Conservation (phyloP, 1,284 basidiomycete species). For the Papiliotrema nemorosa region DNA sequence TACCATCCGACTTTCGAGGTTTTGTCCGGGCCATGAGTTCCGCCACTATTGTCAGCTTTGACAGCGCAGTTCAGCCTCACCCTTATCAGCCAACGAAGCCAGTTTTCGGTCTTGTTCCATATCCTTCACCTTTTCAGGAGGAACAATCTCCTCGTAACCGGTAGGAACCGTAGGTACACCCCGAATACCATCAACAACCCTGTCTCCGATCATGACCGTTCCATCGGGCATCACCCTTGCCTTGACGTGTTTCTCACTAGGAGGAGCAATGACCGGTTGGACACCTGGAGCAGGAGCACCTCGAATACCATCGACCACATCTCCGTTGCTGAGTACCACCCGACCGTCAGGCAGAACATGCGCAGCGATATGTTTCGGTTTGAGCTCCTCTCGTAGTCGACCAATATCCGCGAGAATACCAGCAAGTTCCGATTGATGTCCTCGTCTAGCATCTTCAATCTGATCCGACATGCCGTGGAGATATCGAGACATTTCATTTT, state of each 20-base stretch:
- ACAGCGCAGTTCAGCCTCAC: no score
- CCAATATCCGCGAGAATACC: conserved; percentile 40
- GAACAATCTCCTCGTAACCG: conserved; percentile 13
- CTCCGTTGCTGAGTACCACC: conserved; percentile 41
- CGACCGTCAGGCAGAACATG: conserved; percentile 42
- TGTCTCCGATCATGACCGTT: conserved; percentile 42
- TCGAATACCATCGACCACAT: conserved; percentile 43
- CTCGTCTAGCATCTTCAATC: conserved; percentile 34
- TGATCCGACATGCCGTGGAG: conserved; percentile 45
- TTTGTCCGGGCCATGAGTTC: conserved; percentile 25
- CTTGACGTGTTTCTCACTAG: conserved; percentile 26
- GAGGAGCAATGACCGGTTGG: conserved; percentile 20
- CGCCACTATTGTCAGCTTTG: conserved; percentile 20
- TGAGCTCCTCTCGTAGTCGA: conserved; percentile 35
- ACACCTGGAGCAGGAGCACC: conserved; percentile 27
- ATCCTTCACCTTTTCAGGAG: conserved; percentile 27
- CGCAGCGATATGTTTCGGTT: conserved; percentile 37
- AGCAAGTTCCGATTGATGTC: conserved; percentile 32
- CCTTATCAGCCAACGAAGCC: conserved; percentile 36
- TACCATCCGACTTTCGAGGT: neutral
- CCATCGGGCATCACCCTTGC: conserved; percentile 42
- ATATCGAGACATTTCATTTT: conserved; percentile 47
- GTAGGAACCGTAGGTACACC: conserved; percentile 27
- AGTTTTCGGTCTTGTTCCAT: conserved; percentile 38
- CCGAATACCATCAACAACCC: conserved; percentile 39